Conservation (phyloP, 805 yeast genomes). For the Pachysolen tannophilus region DNA sequence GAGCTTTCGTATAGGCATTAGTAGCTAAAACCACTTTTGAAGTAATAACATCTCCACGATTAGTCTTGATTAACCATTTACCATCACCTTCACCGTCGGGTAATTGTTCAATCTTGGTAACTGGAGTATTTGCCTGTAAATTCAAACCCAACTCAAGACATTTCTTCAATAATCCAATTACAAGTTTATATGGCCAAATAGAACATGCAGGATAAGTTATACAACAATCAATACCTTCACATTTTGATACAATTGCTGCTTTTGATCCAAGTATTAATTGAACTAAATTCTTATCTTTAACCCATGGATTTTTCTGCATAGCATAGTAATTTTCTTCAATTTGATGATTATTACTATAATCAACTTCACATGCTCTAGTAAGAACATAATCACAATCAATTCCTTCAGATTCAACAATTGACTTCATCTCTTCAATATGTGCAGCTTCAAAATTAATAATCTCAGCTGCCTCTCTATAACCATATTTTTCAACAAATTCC, state of each 20-base stretch:
- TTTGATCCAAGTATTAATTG: conserved; percentile 24
- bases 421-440: conserved; percentile 22
- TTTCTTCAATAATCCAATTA: conserved; percentile 24
- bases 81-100: conserved; percentile 23
- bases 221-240: conserved; percentile 20
- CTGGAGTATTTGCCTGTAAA: conserved; percentile 35
- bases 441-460: conserved; percentile 27
- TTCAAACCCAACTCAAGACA: conserved; percentile 25
- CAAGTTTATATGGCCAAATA: conserved; percentile 36
- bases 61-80: conserved; percentile 23
- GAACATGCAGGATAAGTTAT: conserved; percentile 32
- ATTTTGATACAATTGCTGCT: conserved; percentile 21
- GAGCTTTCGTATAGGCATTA: conserved; percentile 19
- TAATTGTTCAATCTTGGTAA: conserved; percentile 17
- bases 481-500: conserved; percentile 9
- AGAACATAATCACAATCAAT: conserved; percentile 23
- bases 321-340: conserved; percentile 12
- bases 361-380: conserved; percentile 21
- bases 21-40: conserved; percentile 26
- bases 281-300: conserved; percentile 21
- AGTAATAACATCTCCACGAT: conserved; percentile 21
- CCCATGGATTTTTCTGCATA: conserved; percentile 19
- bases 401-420: conserved; percentile 19
- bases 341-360: conserved; percentile 10
- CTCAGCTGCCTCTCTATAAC: conserved; percentile 20